Evolutionary conservation across 1,284 basidiomycete genomes (phyloP).

Genomic region (Fomitopsis schrenkii): DNA sequence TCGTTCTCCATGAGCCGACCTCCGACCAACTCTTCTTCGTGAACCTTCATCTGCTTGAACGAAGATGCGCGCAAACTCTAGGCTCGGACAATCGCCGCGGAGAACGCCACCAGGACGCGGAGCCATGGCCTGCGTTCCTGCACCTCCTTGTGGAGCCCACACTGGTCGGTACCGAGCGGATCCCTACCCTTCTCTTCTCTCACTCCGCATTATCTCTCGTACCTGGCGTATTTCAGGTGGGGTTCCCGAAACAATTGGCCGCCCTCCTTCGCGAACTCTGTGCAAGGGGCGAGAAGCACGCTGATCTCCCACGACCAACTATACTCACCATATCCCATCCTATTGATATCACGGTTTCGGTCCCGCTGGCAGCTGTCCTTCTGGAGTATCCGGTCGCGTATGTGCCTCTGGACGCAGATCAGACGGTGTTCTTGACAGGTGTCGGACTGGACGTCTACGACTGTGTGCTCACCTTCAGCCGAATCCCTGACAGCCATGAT

Average conservation of each 20-base stretch:
- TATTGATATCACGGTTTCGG: slow-evolving; percentile 15
- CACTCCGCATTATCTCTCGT: neutral
- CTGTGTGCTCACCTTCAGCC: slow-evolving; percentile 20
- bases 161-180: slow-evolving; percentile 7
- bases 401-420: slow-evolving; percentile 32
- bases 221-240: neutral
- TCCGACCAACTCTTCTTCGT: slow-evolving; percentile 47
- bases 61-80: neutral
- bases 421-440: slow-evolving; percentile 36
- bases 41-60: slow-evolving; percentile 21
- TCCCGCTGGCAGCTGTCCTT: slow-evolving; percentile 50
- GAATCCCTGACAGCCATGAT: neutral
- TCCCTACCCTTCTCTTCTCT: neutral
- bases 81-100: neutral
- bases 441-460: slow-evolving; percentile 47
- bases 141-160: neutral
- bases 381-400: slow-evolving; percentile 60
- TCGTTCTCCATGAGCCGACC: slow-evolving; percentile 35
- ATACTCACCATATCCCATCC: slow-evolving; percentile 1
- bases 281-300: neutral
- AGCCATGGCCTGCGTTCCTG: slow-evolving; percentile 8
- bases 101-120: neutral
- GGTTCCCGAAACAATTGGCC: neutral
- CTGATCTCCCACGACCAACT: slow-evolving; percentile 1
- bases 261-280: neutral